Conservation (phyloP, 345 rosid species). For the Iberis pinnata region DNA sequence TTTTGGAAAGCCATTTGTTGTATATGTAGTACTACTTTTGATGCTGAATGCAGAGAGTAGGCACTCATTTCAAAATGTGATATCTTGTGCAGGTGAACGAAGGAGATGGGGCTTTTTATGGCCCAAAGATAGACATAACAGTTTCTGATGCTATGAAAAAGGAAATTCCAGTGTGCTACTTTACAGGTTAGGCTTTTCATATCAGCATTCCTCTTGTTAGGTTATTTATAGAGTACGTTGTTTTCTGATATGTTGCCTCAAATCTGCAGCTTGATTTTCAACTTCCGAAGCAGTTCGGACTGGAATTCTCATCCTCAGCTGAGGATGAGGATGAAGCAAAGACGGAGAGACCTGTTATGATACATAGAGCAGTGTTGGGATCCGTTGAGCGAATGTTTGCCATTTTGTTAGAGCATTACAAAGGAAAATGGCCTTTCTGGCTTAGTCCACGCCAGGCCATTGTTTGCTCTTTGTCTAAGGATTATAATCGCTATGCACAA, state of each 20-base stretch:
- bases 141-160: constrained; percentile 90
- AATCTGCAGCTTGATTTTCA: constrained; percentile 83
- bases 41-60: neutral
- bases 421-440: constrained; percentile 99
- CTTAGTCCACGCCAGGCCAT: constrained; percentile 98
- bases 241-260: too few species aligned
- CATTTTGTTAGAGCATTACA: constrained; percentile 83
- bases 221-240: too few species aligned
- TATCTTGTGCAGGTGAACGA: constrained; percentile 59
- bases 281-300: constrained; percentile 65
- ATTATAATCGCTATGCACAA: constrained; percentile 57
- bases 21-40: constrained; percentile 20
- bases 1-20: constrained; percentile 87
- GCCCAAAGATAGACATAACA: constrained; percentile 96
- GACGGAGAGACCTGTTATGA: constrained; percentile 77
- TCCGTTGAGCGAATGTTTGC: constrained; percentile 97
- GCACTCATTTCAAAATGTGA: neutral
- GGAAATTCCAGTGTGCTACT: constrained; percentile 95
- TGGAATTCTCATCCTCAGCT: constrained; percentile 81
- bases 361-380: constrained; percentile 91
- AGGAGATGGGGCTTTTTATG: constrained; percentile 98
- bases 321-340: constrained; percentile 89
- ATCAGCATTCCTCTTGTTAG: too few species aligned
- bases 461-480: constrained; percentile 89
- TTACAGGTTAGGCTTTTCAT: constrained; percentile 53